Conservation (phyloP, 805 yeast species). For the Yarrowia sp. region DNA sequence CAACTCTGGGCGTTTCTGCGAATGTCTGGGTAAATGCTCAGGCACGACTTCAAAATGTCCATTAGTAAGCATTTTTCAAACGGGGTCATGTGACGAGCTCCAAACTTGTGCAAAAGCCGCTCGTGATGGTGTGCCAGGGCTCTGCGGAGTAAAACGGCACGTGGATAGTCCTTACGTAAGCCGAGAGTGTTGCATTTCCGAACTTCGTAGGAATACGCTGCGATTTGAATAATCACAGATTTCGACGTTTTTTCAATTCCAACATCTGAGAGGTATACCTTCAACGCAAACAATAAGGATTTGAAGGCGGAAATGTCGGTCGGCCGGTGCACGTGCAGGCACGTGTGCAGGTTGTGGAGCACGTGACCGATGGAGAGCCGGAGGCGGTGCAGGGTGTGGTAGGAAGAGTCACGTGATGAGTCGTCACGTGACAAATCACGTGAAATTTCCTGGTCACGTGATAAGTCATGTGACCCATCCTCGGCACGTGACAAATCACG, state of each 20-base stretch:
- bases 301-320: conserved; percentile 71
- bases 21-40: conserved; percentile 75
- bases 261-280: conserved; percentile 81
- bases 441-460: too few species aligned
- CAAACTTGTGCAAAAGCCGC: conserved; percentile 72
- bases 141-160: conserved; percentile 77
- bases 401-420: conserved; percentile 48
- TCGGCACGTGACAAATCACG: conserved; percentile 44
- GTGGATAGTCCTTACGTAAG: conserved; percentile 71
- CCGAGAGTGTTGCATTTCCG: conserved; percentile 69
- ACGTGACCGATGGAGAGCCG: conserved; percentile 67
- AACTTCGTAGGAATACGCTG: conserved; percentile 63
- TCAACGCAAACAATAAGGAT: conserved; percentile 66
- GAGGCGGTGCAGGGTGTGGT: conserved; percentile 63
- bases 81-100: conserved; percentile 72
- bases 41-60: conserved; percentile 68
- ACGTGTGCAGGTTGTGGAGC: conserved; percentile 63
- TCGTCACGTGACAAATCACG: too few species aligned
- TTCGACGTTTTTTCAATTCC: conserved; percentile 73
- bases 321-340: conserved; percentile 58
- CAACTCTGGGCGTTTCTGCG: conserved; percentile 72
- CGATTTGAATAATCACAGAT: conserved; percentile 59
- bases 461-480: too few species aligned
- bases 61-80: conserved; percentile 67
- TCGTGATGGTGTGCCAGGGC: conserved; percentile 76